Evolutionary conservation across 2,329 filamentous ascomycete genomes (phyloP), one percentile per base, ranked within the genome.

Genomic region (Trichophyton benhamiae): DNA sequence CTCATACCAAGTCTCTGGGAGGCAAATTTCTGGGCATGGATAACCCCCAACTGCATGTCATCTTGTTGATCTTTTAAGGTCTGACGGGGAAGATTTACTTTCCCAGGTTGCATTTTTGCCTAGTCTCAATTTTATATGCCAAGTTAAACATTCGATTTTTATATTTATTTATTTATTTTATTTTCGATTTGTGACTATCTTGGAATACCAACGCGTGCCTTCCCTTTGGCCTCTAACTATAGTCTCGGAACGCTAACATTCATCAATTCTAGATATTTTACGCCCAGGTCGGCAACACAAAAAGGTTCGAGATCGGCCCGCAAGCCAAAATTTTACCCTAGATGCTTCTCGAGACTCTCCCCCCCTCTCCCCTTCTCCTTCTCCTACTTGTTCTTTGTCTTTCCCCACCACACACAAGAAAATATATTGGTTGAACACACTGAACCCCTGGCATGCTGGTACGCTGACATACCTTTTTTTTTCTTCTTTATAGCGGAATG

Each of bases 401-500:
- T 7, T 7, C 27, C 27, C 6, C 27, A 30, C 6, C 27, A 30
- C 27, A 15, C 17, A 17, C 25, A 33, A 9, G 27, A 22, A 36
- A 25, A 11, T n/a, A n/a, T 6, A 55, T 7, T 9, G 11, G 8
- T 13, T 55, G 33, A 38, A 38, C 33, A 38, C 33, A 9, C 33
- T 38, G 52, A 55, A 55, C 52, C 2, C 15, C 49, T 36, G 49
- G 33, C 15, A 36, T 36, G 27, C n/a, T 17, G 27, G n/a, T 36
- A 30, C 13, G 4, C 17, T 55, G 25, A 15, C 13, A 33, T 30
- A 20, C n/a, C 38, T 3, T 27, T 52, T 25, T 17, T 13, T 13
- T 38, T 13, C 3, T 1, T 38, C 33, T 1, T 38, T 38, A 3
- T 30, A 77, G 74, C 71, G 72, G 44, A 79, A 75, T 66, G 81